Evolutionary conservation across 768 basidiomycete species (phyloP).

Genomic region (Paxillus involutus): DNA sequence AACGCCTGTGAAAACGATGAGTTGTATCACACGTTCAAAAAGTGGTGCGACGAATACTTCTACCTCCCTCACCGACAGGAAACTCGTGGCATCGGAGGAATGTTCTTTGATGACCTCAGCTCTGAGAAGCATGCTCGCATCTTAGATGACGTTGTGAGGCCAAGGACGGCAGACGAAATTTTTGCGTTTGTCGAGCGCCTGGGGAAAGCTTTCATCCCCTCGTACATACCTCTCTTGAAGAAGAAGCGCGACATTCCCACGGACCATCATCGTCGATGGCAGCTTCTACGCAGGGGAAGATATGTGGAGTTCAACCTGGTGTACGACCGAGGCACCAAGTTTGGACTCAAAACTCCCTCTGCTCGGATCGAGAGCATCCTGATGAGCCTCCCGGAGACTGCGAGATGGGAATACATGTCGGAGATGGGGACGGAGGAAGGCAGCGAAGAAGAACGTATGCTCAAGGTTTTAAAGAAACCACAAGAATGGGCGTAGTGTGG

Average conservation of each 20-base stretch:
- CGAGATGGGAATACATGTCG: conserved; percentile 88
- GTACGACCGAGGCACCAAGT: conserved; percentile 85
- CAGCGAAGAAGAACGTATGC: conserved; percentile 64
- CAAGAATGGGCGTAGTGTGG: conserved; percentile 54
- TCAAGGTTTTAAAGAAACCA: conserved; percentile 62
- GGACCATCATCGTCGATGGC: conserved; percentile 83
- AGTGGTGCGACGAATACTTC: conserved; percentile 99
- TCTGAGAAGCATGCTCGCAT: conserved; percentile 66
- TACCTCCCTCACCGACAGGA: conserved; percentile 86
- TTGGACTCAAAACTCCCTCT: conserved; percentile 80
- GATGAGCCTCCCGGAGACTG: conserved; percentile 86
- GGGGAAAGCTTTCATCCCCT: conserved; percentile 82
- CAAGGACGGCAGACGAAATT: conserved; percentile 62
- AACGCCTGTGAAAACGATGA: conserved; percentile 70
- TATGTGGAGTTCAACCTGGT: conserved; percentile 96
- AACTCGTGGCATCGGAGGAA: conserved; percentile 85
- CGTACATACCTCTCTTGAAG: conserved; percentile 85
- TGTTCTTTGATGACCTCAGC: conserved; percentile 95
- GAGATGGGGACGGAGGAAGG: conserved; percentile 64
- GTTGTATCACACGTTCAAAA: conserved; percentile 81
- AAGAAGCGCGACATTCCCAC: conserved; percentile 58
- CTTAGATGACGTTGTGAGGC: conserved; percentile 42
- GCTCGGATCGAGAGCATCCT: conserved; percentile 88
- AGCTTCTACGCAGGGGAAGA: conserved; percentile 84
- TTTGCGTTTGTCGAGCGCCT: conserved; percentile 73